Conservation (phyloP, 2,329 filamentous ascomycete species). For the Aspergillus oerlinghausenensis region DNA sequence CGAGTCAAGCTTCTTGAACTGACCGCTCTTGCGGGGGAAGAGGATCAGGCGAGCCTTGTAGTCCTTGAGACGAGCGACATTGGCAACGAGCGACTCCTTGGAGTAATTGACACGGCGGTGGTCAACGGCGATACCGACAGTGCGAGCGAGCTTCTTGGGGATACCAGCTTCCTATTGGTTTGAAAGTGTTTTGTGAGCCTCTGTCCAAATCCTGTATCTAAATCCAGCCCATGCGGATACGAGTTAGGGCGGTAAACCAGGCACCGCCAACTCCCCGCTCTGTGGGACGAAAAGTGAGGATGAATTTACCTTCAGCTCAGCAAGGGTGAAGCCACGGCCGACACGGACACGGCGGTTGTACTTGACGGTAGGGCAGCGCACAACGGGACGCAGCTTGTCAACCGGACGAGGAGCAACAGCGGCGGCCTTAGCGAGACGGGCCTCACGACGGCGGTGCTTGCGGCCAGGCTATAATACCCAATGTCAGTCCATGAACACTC, state of each 20-base stretch:
- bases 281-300: not conserved
- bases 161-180: constrained; percentile 78
- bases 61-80: constrained; percentile 96
- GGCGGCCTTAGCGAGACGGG: constrained; percentile 91
- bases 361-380: constrained; percentile 96
- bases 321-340: constrained; percentile 94
- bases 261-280: not conserved
- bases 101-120: constrained; percentile 94
- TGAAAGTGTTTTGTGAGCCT: constrained; percentile 19
- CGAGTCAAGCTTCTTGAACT: constrained; percentile 89
- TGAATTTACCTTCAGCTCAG: constrained; percentile 86
- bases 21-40: constrained; percentile 91
- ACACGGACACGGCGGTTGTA: constrained; percentile 98
- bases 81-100: constrained; percentile 88
- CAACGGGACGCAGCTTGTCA: constrained; percentile 92
- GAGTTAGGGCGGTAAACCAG: not conserved
- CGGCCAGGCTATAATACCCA: constrained; percentile 72
- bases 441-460: constrained; percentile 88
- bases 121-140: constrained; percentile 97
- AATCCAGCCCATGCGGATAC: constrained; percentile 1
- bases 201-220: not conserved
- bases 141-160: constrained; percentile 86
- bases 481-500: constrained; percentile 27
- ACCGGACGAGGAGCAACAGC: constrained; percentile 92
- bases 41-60: constrained; percentile 96